Evolutionary conservation across 805 yeast genomes (phyloP).

Genomic region (Yarrowia phangngaensis): DNA sequence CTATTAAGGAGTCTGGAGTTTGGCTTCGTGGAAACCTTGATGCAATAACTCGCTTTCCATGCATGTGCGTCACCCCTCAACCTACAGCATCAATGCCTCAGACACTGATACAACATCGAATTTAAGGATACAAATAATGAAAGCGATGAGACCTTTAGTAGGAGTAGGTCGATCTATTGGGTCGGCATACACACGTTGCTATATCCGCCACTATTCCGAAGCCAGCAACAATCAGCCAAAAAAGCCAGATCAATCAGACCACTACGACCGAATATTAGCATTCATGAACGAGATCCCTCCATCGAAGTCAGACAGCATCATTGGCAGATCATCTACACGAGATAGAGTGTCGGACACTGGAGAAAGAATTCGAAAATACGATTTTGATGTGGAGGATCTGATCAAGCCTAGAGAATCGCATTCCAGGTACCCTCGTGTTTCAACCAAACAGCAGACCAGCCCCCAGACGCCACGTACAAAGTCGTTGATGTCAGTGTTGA

Average conservation of each 20-base stretch:
- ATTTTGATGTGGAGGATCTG: slow-evolving; percentile 22
- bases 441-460: not conserved
- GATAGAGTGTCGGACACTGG: slow-evolving; percentile 16
- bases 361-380: slow-evolving; percentile 9
- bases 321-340: slow-evolving; percentile 15
- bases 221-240: too few relatives aligned
- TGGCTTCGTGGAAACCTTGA: too few relatives aligned
- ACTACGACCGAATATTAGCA: slow-evolving; percentile 18
- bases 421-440: not conserved
- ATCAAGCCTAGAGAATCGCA: not conserved
- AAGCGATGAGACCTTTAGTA: slow-evolving; percentile 3
- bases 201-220: too few relatives aligned
- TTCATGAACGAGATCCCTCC: slow-evolving; percentile 21
- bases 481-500: slow-evolving; percentile 29
- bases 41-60: too few relatives aligned
- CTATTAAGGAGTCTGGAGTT: too few relatives aligned
- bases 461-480: not conserved
- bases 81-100: too few relatives aligned
- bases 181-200: not conserved
- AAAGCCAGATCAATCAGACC: not conserved
- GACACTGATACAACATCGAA: too few relatives aligned
- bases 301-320: slow-evolving; percentile 6
- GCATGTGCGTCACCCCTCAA: too few relatives aligned
- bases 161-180: not conserved
- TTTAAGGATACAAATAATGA: too few relatives aligned